Conservation (phyloP, 2,329 filamentous ascomycete genomes). For the Eutypella sp. region DNA sequence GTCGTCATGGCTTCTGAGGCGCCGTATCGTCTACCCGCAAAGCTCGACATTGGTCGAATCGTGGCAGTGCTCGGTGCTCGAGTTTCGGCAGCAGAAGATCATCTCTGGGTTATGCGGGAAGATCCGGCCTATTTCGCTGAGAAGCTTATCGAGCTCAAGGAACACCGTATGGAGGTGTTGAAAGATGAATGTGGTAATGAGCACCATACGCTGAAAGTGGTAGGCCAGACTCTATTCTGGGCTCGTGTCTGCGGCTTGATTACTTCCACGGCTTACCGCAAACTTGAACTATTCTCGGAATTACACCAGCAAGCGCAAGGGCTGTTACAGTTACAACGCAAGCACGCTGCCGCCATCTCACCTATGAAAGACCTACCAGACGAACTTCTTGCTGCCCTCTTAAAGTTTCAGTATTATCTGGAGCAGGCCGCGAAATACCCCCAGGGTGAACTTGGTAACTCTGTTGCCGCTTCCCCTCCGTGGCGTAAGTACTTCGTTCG, state of each 20-base stretch:
- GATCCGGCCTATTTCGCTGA: conserved; percentile 54
- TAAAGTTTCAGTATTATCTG: conserved; percentile 35
- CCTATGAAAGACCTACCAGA: conserved; percentile 31
- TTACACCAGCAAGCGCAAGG: conserved; percentile 28
- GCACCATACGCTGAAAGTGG: conserved; percentile 19
- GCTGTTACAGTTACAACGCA: conserved; percentile 24
- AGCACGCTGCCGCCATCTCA: conserved; percentile 28
- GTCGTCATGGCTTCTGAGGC: conserved; percentile 40
- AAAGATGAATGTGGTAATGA: conserved; percentile 31
- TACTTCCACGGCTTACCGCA: conserved; percentile 27
- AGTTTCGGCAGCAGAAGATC: conserved; percentile 41
- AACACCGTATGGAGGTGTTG: conserved; percentile 42
- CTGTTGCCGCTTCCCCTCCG: conserved; percentile 34
- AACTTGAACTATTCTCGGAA: conserved; percentile 34
- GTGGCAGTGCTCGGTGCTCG: conserved; percentile 38
- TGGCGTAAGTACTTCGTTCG: conserved; percentile 31
- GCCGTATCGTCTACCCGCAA: conserved; percentile 45
- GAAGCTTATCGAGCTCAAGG: conserved; percentile 34
- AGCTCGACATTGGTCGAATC: conserved; percentile 41
- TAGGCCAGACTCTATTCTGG: conserved; percentile 30
- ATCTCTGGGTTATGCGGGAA: conserved; percentile 51
- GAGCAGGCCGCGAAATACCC: conserved; percentile 26
- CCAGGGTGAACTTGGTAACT: conserved; percentile 21
- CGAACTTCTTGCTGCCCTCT: conserved; percentile 33
- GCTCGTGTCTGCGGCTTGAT: conserved; percentile 30